Evolutionary conservation across 2,329 filamentous ascomycete genomes (phyloP).

Genomic region (Hyphodiscus sp.): DNA sequence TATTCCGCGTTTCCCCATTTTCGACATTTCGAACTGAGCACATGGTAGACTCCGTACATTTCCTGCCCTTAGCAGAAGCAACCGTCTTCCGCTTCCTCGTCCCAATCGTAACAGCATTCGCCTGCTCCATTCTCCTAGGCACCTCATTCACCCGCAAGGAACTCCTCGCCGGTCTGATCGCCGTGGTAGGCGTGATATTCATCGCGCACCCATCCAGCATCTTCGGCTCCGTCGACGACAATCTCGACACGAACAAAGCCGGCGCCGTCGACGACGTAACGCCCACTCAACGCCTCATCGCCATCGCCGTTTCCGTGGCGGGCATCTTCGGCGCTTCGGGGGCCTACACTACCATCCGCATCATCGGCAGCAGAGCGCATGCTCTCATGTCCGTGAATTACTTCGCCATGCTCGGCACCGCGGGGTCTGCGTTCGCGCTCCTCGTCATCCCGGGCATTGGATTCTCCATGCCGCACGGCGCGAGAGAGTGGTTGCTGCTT

Average conservation of each 20-base stretch:
- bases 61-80: slow-evolving; percentile 79
- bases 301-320: slow-evolving; percentile 65
- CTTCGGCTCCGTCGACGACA: slow-evolving; percentile 16
- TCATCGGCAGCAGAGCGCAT: slow-evolving; percentile 75
- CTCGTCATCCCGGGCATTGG: slow-evolving; percentile 38
- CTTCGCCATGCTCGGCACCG: slow-evolving; percentile 63
- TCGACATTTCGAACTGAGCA: neutral
- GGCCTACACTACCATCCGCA: slow-evolving; percentile 69
- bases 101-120: slow-evolving; percentile 73
- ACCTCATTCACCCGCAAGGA: slow-evolving; percentile 74
- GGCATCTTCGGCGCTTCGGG: slow-evolving; percentile 71
- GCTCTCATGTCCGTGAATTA: slow-evolving; percentile 83
- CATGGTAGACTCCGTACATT: slow-evolving; percentile 41
- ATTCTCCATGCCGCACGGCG: slow-evolving; percentile 38
- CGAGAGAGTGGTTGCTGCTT: slow-evolving; percentile 56
- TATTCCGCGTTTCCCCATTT: neutral
- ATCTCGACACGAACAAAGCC: slow-evolving; percentile 3
- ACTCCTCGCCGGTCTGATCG: slow-evolving; percentile 67
- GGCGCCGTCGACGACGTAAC: slow-evolving; percentile 17
- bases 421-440: slow-evolving; percentile 54
- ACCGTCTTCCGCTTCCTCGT: slow-evolving; percentile 86
- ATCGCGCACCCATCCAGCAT: slow-evolving; percentile 58
- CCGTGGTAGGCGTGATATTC: slow-evolving; percentile 71
- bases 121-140: slow-evolving; percentile 65
- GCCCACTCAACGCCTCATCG: slow-evolving; percentile 40